A percentile compares a stretch with the other conserved stretches of the same genome.
These are phyloP conservation scores for Aspergillus tamarii DNA, from an alignment of 2,329 filamentous ascomycete genomes.

Conservation along the genomic window DNA sequence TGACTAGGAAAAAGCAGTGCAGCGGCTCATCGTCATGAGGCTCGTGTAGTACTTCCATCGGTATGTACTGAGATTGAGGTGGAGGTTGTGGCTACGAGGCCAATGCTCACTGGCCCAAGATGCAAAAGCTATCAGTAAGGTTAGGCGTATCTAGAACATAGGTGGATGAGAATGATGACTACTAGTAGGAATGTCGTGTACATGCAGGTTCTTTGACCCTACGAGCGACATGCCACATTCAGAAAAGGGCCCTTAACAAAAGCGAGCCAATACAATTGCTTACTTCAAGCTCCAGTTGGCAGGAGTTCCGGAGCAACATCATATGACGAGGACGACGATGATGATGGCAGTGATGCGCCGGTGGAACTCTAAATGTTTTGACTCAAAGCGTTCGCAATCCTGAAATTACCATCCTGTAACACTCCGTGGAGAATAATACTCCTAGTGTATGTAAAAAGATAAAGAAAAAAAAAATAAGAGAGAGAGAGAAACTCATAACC, in stretches of 20 bases:
- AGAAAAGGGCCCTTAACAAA: neutral
- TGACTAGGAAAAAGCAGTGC: neutral
- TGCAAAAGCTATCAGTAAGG: neutral
- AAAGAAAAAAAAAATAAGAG: too few species aligned
- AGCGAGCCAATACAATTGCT: neutral
- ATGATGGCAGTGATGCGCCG: neutral
- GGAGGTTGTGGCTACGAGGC: slow-evolving; percentile 1
- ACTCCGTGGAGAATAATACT: neutral
- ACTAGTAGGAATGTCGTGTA: neutral
- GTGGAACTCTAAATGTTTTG: neutral
- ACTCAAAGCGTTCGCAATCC: neutral
- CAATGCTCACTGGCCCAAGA: neutral
- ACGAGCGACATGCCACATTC: neutral
- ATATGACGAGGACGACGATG: neutral
- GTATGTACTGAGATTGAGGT: neutral
- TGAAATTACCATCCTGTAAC: neutral
- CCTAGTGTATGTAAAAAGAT: too few species aligned
- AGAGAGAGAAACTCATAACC: too few species aligned
- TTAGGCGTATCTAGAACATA: neutral
- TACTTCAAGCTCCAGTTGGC: neutral
- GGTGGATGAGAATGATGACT: neutral
- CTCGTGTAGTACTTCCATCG: neutral
- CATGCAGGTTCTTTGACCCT: neutral
- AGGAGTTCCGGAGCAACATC: neutral
- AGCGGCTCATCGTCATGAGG: neutral